Evolutionary conservation across 164 flowering plant species (phyloP), one percentile per base, ranked within the genome.

Genomic region (Magnolia sinica): DNA sequence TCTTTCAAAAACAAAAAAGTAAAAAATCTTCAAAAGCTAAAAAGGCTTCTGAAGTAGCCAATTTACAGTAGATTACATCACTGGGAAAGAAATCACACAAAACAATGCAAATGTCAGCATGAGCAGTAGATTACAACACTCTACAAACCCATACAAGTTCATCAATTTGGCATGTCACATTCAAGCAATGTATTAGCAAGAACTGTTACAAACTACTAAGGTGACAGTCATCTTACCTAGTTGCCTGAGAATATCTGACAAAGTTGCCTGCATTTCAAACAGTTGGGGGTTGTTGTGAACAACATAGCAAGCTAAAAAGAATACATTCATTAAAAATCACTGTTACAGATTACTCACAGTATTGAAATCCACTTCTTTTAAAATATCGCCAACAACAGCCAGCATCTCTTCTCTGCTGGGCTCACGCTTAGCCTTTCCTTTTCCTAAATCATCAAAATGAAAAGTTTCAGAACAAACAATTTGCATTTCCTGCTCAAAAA

Each of bases 311-410:
- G 61, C 16, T 2, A 11, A 14, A 68, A 68, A 68, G 16, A 31
- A 29, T 4, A 68, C 50, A 14, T 16, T 0, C 8, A 13, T 10
- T 23, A 19, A 31, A 31, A 29, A 68, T 31, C 76, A 50, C 16
- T 50, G 2, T n/a, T 49, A 7, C 5, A 1, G 8, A 79, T 7
- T 65, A 85, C 95, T 85, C 78, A 92, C 97, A 71, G 93, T 91
- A 78, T 94, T 88, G 87, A 94, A 94, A 80, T 94, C 97, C 68
- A 91, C 98, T 86, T 89, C 86, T 82, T 89, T 92, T 80, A 92
- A 80, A 79, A 92, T 89, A 72, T 84, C 80, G 27, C 73, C 85
- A 5, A 89, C 94, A 24, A 85, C 90, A 58, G 86, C 85, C 83
- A 86, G 91, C 91, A 94, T 82, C 75, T 91, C 95, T 70, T 87